Conservation (phyloP, 2,329 filamentous ascomycete genomes). For the Ascomycota sp. region DNA sequence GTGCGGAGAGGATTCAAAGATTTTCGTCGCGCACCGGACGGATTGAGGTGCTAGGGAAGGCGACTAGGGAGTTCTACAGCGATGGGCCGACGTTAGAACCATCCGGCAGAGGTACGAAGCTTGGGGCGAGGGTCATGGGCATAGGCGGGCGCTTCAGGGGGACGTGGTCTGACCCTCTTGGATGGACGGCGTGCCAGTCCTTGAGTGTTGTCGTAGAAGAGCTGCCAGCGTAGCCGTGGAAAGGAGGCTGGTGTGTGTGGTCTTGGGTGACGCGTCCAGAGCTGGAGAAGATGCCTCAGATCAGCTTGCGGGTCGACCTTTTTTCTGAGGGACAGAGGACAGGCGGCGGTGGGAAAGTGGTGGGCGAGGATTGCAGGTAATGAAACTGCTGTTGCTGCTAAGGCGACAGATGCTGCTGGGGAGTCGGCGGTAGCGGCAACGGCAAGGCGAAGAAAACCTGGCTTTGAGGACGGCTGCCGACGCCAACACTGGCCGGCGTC, state of each 20-base stretch:
- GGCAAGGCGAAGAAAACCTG: too few species aligned
- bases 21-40: conserved; percentile 25
- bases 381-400: too few species aligned
- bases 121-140: conserved; percentile 19
- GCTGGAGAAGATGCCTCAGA: conserved; percentile 34
- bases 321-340: neutral
- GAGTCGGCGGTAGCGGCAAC: too few species aligned
- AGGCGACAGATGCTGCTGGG: too few species aligned
- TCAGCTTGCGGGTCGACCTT: conserved; percentile 30
- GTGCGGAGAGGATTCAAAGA: conserved; percentile 22
- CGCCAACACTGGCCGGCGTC: too few species aligned
- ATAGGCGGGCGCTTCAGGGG: too few species aligned
- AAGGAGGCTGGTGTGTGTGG: conserved; percentile 6
- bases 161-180: conserved; percentile 29
- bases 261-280: conserved; percentile 8
- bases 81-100: conserved; percentile 19
- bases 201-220: conserved; percentile 25
- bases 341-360: conserved; percentile 4
- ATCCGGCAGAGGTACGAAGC: conserved; percentile 8
- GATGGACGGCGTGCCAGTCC: conserved; percentile 33
- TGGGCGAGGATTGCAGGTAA: conserved; percentile 2
- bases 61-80: conserved; percentile 18
- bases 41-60: conserved; percentile 17
- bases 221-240: conserved; percentile 9
- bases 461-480: too few species aligned